Percentiles rank a stretch among this genome's conserved stretches.
phyloP scores from a whole-genome alignment of 495 filamentous ascomycete species.

The Cercophora sp. region DNA sequence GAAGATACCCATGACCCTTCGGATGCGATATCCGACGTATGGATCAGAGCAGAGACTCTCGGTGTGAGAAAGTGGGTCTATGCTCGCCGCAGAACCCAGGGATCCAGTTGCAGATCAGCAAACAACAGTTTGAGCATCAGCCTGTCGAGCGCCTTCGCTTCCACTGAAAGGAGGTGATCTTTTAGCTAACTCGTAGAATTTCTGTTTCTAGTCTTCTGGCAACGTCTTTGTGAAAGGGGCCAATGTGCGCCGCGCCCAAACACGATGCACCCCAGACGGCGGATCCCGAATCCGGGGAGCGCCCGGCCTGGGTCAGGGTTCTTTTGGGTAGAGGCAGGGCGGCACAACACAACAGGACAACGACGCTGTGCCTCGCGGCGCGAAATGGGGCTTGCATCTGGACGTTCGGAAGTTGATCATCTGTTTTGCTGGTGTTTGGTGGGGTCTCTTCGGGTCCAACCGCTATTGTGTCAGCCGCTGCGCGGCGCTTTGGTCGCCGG shows the following conservation, averaged over 20 bases:
- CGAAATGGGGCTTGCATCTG: background rate
- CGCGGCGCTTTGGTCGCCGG: background rate
- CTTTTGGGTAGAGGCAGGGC: background rate
- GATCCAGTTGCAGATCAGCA: conserved; percentile 2
- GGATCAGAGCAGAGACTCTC: too few species aligned
- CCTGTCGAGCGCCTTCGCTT: background rate
- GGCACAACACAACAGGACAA: too few species aligned
- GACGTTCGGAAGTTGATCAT: conserved; percentile 10
- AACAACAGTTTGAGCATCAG: background rate
- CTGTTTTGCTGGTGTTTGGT: conserved; percentile 20
- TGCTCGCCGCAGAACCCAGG: too few species aligned
- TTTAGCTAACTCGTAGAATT: background rate
- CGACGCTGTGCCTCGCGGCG: too few species aligned
- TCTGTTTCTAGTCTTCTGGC: too few species aligned
- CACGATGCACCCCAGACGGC: background rate
- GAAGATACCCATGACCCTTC: too few species aligned
- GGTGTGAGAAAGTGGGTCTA: too few species aligned
- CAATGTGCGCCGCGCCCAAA: background rate
- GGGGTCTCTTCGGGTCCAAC: conserved; percentile 6
- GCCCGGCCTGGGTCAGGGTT: background rate
- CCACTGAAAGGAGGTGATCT: background rate
- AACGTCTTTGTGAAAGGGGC: too few species aligned
- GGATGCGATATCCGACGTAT: too few species aligned
- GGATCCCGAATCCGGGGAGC: background rate
- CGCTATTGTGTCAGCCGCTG: background rate